Evolutionary conservation across 768 basidiomycete genomes (phyloP).

Genomic region (Kwoniella heveanensis): DNA sequence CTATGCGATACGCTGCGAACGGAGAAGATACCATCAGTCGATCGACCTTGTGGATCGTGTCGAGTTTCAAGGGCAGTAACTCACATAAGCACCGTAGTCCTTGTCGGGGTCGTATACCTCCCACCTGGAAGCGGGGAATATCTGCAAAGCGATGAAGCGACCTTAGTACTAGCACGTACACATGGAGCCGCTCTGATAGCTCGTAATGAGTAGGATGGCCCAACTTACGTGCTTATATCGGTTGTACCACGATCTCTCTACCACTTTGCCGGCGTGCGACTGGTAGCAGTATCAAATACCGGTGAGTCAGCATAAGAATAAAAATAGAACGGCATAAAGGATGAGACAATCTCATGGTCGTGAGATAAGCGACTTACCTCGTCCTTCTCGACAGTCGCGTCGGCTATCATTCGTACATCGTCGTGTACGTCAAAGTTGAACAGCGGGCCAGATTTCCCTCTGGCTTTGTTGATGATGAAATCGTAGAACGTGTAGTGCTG

Average conservation of each 20-base stretch:
- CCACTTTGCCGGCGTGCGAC: conserved; percentile 93
- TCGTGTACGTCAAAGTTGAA: conserved; percentile 99
- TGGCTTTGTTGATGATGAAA: conserved; percentile 96
- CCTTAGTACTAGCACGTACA: too few species aligned
- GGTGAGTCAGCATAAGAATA: not conserved
- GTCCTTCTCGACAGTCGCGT: conserved; percentile 95
- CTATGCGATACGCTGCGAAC: conserved; percentile 10
- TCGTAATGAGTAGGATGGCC: conserved; percentile 3
- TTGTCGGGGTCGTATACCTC: conserved; percentile 97
- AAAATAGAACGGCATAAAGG: not conserved
- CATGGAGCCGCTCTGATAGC: too few species aligned
- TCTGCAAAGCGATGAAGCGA: conserved; percentile 62
- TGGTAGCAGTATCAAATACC: conserved; percentile 4
- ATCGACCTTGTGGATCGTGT: too few species aligned
- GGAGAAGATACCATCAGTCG: not conserved
- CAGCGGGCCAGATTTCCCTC: conserved; percentile 95
- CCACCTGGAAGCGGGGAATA: conserved; percentile 95
- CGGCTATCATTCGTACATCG: conserved; percentile 88
- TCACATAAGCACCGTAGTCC: conserved; percentile 78
- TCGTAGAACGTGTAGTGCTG: conserved; percentile 98
- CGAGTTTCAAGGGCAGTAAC: too few species aligned
- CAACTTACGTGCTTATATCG: conserved; percentile 71
- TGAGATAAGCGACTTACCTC: conserved; percentile 63
- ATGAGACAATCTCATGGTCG: too few species aligned
- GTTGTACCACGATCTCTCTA: conserved; percentile 93